Percentiles rank a stretch among this genome's conserved stretches.
These are phyloP conservation scores for Russula brevipes DNA, from an alignment of 768 basidiomycete species.

Conservation along the genomic window DNA sequence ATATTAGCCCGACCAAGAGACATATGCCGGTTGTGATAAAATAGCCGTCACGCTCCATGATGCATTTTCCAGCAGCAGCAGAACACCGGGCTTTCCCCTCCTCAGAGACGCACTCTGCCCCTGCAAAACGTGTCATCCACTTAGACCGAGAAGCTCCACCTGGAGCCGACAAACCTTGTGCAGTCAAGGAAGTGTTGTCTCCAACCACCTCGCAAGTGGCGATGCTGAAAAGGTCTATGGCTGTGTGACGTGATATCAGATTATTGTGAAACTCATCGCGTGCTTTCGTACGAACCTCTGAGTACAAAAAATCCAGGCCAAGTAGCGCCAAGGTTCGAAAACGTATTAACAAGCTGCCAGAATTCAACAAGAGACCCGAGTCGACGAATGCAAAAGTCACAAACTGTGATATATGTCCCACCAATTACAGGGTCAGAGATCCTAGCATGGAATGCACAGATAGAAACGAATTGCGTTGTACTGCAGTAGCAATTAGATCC, in stretches of 20 bases:
- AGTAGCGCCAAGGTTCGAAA: conserved; percentile 95
- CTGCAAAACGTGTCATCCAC: conserved; percentile 35
- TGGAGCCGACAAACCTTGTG: conserved; percentile 44
- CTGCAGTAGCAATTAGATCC: conserved; percentile 37
- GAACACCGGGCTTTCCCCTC: conserved; percentile 77
- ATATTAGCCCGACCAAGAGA: conserved; percentile 64
- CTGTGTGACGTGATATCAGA: conserved; percentile 36
- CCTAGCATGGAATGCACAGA: conserved; percentile 94
- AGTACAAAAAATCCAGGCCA: conserved; percentile 97
- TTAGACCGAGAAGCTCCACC: not conserved
- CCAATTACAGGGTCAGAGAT: conserved; percentile 96
- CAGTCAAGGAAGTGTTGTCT: conserved; percentile 44
- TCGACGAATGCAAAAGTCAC: conserved; percentile 26
- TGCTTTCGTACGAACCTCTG: conserved; percentile 53
- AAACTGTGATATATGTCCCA: conserved; percentile 98
- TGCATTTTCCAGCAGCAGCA: conserved; percentile 70
- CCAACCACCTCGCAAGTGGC: conserved; percentile 76
- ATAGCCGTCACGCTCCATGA: conserved; percentile 87
- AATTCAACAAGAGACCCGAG: not conserved
- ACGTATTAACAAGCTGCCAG: conserved; percentile 82
- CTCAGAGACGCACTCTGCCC: conserved; percentile 87
- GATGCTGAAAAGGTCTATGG: conserved; percentile 81
- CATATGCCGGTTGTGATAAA: conserved; percentile 79
- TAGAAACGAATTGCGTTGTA: conserved; percentile 95
- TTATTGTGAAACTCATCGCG: not conserved